phyloP scores from a whole-genome alignment of 202 grass and related monocot genomes.

The Panicum hallii region DNA sequence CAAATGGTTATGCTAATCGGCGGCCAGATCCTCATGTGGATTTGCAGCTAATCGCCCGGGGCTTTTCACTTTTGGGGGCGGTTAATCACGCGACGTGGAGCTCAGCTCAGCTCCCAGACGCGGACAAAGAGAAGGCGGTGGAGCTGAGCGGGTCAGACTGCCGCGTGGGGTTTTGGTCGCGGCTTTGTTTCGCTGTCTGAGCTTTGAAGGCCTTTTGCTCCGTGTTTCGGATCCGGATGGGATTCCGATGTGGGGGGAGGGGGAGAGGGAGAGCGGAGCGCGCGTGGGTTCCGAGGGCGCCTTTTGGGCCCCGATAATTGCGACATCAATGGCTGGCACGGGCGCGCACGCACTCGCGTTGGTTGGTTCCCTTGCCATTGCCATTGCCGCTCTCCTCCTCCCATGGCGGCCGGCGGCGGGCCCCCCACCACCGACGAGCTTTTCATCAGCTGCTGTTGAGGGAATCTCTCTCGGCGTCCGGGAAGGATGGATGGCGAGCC shows the following conservation, averaged over 20 bases:
- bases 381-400: background rate
- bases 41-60: background rate
- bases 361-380: background rate
- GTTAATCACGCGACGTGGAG: background rate
- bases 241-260: slow-evolving; percentile 30
- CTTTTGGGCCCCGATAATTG: slow-evolving; percentile 57
- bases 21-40: slow-evolving; percentile 12
- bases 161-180: background rate
- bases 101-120: background rate
- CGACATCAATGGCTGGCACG: slow-evolving; percentile 50
- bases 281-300: slow-evolving; percentile 30
- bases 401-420: background rate
- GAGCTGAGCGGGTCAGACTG: background rate
- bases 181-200: background rate
- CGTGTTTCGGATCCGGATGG: slow-evolving; percentile 26
- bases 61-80: background rate
- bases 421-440: background rate
- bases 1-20: slow-evolving; percentile 53
- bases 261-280: background rate
- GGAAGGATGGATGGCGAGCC: too few relatives aligned
- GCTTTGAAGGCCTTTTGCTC: background rate
- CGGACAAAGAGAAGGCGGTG: slow-evolving; percentile 25
- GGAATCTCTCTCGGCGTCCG: background rate
- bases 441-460: background rate
- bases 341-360: slow-evolving; percentile 16